Percentiles rank a stretch among this genome's conserved stretches.
phyloP scores from a whole-genome alignment of 192 early-diverging fungal species.

The Dissophora ornata region DNA sequence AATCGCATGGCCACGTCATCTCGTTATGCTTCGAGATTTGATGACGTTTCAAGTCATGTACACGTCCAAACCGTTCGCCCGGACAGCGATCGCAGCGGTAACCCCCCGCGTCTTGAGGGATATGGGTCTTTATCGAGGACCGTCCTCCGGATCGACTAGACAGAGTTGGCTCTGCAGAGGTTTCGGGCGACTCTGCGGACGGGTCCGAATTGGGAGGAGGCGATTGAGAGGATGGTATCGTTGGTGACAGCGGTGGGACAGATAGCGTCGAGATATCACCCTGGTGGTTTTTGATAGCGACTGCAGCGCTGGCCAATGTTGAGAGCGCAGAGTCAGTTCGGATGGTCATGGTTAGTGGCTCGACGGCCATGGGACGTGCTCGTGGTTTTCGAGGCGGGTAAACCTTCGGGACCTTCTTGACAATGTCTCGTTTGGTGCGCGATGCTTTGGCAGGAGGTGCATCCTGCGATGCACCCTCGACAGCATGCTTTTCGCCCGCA shows the following conservation, averaged over 20 bases:
- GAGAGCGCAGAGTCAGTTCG: constrained; percentile 43
- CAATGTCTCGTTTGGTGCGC: background rate
- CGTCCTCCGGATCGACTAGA: background rate
- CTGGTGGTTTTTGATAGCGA: constrained; percentile 39
- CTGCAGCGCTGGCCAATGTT: constrained; percentile 46
- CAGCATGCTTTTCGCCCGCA: background rate
- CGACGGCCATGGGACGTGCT: constrained; percentile 10
- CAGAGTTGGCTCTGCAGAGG: background rate
- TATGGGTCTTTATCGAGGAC: background rate
- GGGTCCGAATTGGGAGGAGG: background rate
- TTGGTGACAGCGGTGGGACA: constrained; percentile 23
- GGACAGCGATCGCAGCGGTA: constrained; percentile 51
- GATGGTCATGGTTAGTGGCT: constrained; percentile 25
- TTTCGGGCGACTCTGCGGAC: background rate
- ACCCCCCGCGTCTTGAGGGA: constrained; percentile 18
- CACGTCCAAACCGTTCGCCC: constrained; percentile 50
- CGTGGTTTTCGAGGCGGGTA: constrained; percentile 46
- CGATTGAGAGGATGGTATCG: background rate
- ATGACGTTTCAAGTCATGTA: constrained; percentile 50
- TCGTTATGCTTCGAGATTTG: constrained; percentile 54
- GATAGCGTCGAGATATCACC: constrained; percentile 15
- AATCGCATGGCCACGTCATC: constrained; percentile 54
- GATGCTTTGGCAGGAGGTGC: constrained; percentile 1
- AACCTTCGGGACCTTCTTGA: constrained; percentile 35
- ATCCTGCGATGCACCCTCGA: background rate